A percentile compares a stretch with the other conserved stretches of the same genome.
These are phyloP conservation scores for Hibiscus trionum DNA, from an alignment of 345 rosid genomes.

Conservation along the genomic window DNA sequence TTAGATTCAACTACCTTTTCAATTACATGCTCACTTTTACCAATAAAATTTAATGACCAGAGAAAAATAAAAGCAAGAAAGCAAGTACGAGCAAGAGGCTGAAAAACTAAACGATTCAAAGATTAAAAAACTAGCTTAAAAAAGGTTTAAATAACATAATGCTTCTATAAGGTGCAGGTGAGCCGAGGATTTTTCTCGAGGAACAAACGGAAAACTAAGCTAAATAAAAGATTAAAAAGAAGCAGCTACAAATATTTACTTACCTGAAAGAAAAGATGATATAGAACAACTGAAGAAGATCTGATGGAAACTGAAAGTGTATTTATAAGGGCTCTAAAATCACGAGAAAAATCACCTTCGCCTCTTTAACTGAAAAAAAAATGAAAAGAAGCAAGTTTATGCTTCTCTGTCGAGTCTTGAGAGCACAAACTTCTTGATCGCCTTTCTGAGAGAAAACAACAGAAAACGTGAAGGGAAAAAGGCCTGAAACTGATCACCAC, in stretches of 20 bases:
- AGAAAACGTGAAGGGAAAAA: background rate
- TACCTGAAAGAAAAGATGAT: constrained; percentile 18
- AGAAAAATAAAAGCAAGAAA: background rate
- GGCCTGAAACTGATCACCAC: background rate
- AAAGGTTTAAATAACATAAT: background rate
- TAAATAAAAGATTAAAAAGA: background rate
- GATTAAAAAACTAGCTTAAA: background rate
- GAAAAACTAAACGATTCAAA: background rate
- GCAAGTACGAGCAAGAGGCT: background rate
- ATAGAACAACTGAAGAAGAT: constrained; percentile 14
- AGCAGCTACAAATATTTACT: background rate
- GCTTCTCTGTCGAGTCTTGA: background rate
- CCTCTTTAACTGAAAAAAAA: background rate
- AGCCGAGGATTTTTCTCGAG: background rate
- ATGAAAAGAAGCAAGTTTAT: background rate
- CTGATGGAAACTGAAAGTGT: background rate
- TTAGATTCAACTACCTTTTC: background rate
- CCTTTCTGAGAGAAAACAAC: background rate
- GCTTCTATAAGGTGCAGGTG: background rate
- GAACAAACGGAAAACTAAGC: background rate
- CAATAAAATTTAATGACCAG: background rate
- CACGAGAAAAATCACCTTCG: constrained; percentile 19
- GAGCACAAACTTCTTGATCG: background rate
- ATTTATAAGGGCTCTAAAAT: background rate
- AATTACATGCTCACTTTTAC: background rate